Evolutionary conservation across 139 green algal species (phyloP), one percentile per base, ranked within the genome.

Genomic region (Nannochloris sp.): DNA sequence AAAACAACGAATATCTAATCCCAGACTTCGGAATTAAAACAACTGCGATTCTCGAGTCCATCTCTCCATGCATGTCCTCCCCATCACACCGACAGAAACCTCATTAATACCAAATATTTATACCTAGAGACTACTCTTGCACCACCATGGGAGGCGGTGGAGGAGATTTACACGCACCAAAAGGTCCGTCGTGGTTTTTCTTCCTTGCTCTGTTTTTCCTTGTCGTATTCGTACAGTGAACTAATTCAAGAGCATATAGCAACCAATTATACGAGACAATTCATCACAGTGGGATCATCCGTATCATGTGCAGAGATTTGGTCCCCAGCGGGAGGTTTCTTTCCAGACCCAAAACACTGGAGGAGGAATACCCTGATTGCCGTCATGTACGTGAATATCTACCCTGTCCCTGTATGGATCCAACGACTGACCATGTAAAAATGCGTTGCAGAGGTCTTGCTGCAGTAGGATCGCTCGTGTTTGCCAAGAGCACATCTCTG

Each of bases 261-360:
- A 29, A 7, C 27, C 27, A 29, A 29, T 29, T 0, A 29, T 29
- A 29, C 5, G 4, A 5, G 3, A 29, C 4, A 29, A 29, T 29
- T 29, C 27, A 29, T 29, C 27, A 7, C 27, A 5, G 4, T 29
- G 27, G 27, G 4, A 29, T 29, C 27, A 29, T 29, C 27, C 27
- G 27, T 29, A 29, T 50, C 5, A 6, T 16, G 15, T 70, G 48
- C 61, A 72, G 66, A 49, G 31, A 64, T 79, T 36, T 79, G 72
- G 72, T 79, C 72, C 4, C 72, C 72, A 3, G 51, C 72, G 14
- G 72, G 72, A 19, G 72, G 72, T 43, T 79, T 71, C 10, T 79
- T 49, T 40, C 44, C 72, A 11, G 72, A 79, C 15, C 72, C 72
- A 21, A 66, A 61, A 48, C n/a, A 48, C 7, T 79, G 72, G 72